Conservation (phyloP, 2,329 filamentous ascomycete species). For the Phialocephala sp. region DNA sequence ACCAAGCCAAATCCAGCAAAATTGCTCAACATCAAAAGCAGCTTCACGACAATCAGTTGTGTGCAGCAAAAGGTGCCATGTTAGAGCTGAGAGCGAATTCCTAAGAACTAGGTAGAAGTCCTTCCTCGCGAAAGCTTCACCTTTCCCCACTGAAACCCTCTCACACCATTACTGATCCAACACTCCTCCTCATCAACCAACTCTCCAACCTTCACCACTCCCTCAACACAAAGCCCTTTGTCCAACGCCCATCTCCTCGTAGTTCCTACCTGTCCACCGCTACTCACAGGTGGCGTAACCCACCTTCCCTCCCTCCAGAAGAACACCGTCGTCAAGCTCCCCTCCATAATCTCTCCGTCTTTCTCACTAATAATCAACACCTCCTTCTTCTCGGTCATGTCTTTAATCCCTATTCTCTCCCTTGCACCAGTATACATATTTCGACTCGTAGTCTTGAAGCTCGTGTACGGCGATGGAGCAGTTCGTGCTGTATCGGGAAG, state of each 20-base stretch:
- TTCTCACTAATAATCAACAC: conserved; percentile 73
- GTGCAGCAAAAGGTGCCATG: too few relatives aligned
- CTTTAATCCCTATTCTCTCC: conserved; percentile 59
- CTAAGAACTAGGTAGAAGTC: neutral
- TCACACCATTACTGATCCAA: conserved; percentile 88
- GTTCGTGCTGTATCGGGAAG: conserved; percentile 59
- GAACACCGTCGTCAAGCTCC: conserved; percentile 81
- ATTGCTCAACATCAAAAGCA: too few relatives aligned
- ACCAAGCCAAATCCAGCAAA: too few relatives aligned
- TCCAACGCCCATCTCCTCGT: conserved; percentile 84
- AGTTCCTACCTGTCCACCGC: conserved; percentile 83
- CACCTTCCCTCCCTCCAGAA: conserved; percentile 75
- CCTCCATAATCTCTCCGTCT: conserved; percentile 78
- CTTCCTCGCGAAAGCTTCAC: conserved; percentile 25
- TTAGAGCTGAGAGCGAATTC: neutral
- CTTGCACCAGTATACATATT: conserved; percentile 75
- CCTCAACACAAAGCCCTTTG: conserved; percentile 69
- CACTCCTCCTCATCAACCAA: conserved; percentile 76
- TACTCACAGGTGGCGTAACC: conserved; percentile 79
- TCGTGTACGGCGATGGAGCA: conserved; percentile 68
- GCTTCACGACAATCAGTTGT: too few relatives aligned
- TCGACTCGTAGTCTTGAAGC: conserved; percentile 83
- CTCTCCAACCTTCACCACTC: conserved; percentile 61
- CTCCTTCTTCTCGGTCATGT: conserved; percentile 61
- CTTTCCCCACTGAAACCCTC: conserved; percentile 70